phyloP scores from a whole-genome alignment of 1,284 basidiomycete species.

The Meira nashicola region DNA sequence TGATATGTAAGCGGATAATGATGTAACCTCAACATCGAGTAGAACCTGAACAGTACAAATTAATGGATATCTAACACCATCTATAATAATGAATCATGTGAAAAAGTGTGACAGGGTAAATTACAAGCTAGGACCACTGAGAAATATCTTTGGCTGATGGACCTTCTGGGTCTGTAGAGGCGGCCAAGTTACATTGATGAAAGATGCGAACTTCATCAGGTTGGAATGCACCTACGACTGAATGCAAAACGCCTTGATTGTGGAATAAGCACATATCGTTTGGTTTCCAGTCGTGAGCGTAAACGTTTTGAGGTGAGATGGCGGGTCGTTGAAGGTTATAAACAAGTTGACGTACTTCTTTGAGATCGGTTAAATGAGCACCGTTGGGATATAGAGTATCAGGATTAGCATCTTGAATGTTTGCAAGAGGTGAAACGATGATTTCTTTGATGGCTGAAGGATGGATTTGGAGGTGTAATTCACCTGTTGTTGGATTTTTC shows the following conservation, averaged over 20 bases:
- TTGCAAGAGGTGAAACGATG: conserved; percentile 61
- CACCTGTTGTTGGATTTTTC: conserved; percentile 76
- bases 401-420: conserved; percentile 56
- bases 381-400: conserved; percentile 69
- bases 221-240: conserved; percentile 63
- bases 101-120: no score
- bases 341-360: conserved; percentile 66
- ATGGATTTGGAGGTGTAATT: conserved; percentile 65
- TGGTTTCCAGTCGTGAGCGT: conserved; percentile 61
- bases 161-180: no score
- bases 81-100: no score
- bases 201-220: conserved; percentile 60
- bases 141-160: no score
- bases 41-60: no score
- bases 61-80: no score
- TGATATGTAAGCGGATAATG: no score
- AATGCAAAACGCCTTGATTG: conserved; percentile 68
- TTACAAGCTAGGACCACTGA: no score
- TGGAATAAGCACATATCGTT: conserved; percentile 60
- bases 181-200: conserved; percentile 51
- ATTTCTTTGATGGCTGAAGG: conserved; percentile 39
- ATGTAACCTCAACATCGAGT: no score
- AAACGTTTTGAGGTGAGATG: conserved; percentile 61
- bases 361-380: conserved; percentile 65
- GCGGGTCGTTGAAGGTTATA: conserved; percentile 76